These are phyloP conservation scores for Emergomyces pasteurianus DNA, from an alignment of 2,329 filamentous ascomycete species.

Conservation along the genomic window DNA sequence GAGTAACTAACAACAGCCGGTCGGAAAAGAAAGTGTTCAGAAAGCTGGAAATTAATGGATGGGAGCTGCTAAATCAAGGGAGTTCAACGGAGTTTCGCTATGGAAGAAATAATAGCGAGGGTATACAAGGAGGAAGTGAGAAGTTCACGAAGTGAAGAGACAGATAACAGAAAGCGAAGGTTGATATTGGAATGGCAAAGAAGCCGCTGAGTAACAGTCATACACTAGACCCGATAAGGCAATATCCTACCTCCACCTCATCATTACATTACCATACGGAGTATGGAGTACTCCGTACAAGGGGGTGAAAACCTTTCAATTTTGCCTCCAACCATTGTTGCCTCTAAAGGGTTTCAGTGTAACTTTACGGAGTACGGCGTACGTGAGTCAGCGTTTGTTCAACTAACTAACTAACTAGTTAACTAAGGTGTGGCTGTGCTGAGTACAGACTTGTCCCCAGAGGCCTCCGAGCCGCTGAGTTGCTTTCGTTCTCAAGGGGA, in stretches of 20 bases:
- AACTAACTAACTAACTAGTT: no score
- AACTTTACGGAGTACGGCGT: no score
- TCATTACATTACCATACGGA: not conserved
- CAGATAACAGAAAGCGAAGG: not conserved
- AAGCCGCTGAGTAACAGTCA: not conserved
- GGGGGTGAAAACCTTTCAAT: no score
- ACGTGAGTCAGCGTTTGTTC: no score
- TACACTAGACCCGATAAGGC: not conserved
- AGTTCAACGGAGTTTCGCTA: not conserved
- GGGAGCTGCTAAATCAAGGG: not conserved
- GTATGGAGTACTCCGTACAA: no score
- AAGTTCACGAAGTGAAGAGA: not conserved
- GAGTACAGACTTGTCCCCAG: no score
- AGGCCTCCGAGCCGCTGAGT: no score
- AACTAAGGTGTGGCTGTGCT: no score
- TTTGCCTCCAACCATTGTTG: not conserved
- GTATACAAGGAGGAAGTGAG: not conserved
- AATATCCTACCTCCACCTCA: not conserved
- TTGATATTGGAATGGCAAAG: not conserved
- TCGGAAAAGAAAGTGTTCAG: not conserved
- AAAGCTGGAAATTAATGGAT: not conserved
- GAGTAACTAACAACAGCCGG: not conserved
- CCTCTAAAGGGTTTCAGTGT: no score
- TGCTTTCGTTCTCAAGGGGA: no score
- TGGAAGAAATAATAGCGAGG: not conserved